Conservation (phyloP, 225 moss, liverwort and hornwort species). For the Sphagnum contortum region DNA sequence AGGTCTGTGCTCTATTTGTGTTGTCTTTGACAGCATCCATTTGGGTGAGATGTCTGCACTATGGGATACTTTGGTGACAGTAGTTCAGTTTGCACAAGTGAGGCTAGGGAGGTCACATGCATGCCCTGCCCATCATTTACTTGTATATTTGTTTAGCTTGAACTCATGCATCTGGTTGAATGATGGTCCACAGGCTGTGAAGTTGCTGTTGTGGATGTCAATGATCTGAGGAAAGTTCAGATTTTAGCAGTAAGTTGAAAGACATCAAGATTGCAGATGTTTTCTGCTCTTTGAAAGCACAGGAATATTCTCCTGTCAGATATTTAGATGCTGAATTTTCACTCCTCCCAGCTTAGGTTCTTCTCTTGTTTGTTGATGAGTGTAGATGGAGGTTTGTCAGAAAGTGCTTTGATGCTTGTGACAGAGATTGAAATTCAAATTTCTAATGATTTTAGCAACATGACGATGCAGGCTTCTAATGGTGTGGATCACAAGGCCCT, state of each 20-base stretch:
- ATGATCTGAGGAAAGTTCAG: conserved; percentile 81
- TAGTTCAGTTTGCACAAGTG: not conserved
- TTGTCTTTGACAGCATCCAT: not conserved
- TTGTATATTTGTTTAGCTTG: not conserved
- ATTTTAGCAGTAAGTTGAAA: conserved; percentile 63
- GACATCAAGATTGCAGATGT: not conserved
- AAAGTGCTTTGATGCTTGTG: too few relatives aligned
- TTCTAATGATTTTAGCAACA: too few relatives aligned
- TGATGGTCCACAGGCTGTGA: conserved; percentile 46
- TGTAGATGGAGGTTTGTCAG: too few relatives aligned
- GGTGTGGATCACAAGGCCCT: conserved; percentile 32
- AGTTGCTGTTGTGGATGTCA: conserved; percentile 92
- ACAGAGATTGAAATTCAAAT: too few relatives aligned
- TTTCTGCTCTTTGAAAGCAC: too few relatives aligned
- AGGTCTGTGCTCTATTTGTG: conserved; percentile 16
- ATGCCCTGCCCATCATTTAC: not conserved
- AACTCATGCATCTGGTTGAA: not conserved
- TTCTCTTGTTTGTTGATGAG: too few relatives aligned
- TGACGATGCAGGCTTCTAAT: conserved; percentile 27
- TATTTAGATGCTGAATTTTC: not conserved
- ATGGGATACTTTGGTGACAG: not conserved
- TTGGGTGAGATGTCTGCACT: too few relatives aligned
- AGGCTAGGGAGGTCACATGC: too few relatives aligned
- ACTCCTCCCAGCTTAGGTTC: not conserved
- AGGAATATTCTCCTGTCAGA: not conserved